Evolutionary conservation across 148 eudicot species (phyloP).

Genomic region (Polygonum aviculare): DNA sequence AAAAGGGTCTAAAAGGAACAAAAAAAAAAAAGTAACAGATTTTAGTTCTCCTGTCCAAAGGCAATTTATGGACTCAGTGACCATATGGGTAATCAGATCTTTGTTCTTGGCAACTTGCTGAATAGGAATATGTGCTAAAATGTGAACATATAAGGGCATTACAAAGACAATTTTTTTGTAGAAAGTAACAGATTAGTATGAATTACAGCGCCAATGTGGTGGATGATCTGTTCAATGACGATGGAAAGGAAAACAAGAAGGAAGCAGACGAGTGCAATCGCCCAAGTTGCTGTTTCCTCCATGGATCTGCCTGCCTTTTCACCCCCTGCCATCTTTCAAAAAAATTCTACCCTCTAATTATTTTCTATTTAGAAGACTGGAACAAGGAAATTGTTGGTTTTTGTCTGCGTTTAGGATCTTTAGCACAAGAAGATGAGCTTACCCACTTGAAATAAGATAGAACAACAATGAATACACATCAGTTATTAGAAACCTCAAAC

Average conservation of each 20-base stretch:
- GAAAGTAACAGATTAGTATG: not conserved
- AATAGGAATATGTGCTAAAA: not conserved
- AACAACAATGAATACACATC: not conserved
- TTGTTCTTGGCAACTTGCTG: not conserved
- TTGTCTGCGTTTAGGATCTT: not conserved
- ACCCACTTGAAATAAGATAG: not conserved
- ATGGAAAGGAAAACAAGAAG: slow-evolving; percentile 34
- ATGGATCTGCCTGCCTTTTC: slow-evolving; percentile 17
- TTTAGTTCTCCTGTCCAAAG: not conserved
- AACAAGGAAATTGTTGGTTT: not conserved
- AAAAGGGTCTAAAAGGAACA: not conserved
- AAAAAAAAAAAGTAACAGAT: not conserved
- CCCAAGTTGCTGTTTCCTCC: slow-evolving; percentile 56
- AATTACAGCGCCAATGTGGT: slow-evolving; percentile 30
- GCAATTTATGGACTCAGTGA: not conserved
- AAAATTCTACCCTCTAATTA: not conserved
- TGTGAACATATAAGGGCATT: too few species aligned
- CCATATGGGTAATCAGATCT: not conserved
- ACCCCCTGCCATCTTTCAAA: slow-evolving; percentile 5
- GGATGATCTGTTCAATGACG: slow-evolving; percentile 37
- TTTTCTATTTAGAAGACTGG: not conserved
- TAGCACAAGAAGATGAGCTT: not conserved
- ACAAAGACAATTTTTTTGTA: too few species aligned
- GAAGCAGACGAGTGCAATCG: slow-evolving; percentile 39
- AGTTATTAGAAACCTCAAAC: not conserved